Base-by-base conservation (phyloP, 2,329 filamentous ascomycete species). In the Beauveria asiatica region DNA sequence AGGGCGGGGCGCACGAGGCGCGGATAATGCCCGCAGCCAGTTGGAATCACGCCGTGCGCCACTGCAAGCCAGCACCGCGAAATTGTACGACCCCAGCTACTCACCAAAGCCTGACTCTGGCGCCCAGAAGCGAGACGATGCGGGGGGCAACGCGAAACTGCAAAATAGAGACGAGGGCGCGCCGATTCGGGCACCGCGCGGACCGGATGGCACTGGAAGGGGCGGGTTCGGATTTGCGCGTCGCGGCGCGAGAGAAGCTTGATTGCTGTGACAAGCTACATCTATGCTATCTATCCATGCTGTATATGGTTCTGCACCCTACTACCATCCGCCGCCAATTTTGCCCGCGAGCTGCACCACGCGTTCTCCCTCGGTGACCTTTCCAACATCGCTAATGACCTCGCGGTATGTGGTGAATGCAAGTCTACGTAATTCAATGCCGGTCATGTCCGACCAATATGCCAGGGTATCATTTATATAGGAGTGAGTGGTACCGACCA, bases 311-410 rank as follows among this genome's bases (percentile, higher is more conserved):
- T 53, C 65, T 39, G 13, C 30, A 21, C 9, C 7, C 17, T 44
- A 19, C 13, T 80, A 97, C 94, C 94, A 99, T 25, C 94, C 94
- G 57, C 94, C 94, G 57, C 92, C 94, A 67, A 92, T 89, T 74
- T 92, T 94, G 60, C 91, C 87, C 51, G 93, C 93, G 69, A 99
- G 80, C 69, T 94, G 91, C 61, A 92, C 88, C 45, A 96, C 92
- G 62, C 87, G 84, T 69, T 95, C 89, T 48, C 89, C 87, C 70
- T 92, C 88, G 62, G 80, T 78, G 73, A 78, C 69, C 76, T 94
- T 96, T 55, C 94, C 94, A 48, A 99, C 91, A 71, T 97, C 91
- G 75, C 93, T 97, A 68, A 97, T 87, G 23, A 99, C 93, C 74
- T 92, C 87, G 64, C 94, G 85, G 76, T 90, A 99, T 56, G 85